Evolutionary conservation across 345 rosid species (phyloP), one percentile per base, ranked within the genome.

Genomic region (Hypericum androsaemum): DNA sequence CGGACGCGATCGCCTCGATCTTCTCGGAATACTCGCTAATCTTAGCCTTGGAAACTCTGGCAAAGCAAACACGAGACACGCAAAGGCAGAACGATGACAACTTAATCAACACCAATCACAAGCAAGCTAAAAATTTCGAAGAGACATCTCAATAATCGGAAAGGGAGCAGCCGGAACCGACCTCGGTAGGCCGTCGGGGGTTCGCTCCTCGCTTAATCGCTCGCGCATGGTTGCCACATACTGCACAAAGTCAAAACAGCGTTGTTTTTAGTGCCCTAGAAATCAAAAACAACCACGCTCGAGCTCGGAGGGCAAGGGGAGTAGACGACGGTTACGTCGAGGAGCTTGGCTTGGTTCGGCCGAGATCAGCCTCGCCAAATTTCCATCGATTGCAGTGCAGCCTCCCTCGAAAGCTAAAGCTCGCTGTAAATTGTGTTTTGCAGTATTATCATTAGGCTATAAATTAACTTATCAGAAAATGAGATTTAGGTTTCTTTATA

Each of bases 191-290:
- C 90, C 90, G 61, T 88, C 86, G 46, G 72, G 67, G n/a, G 86
- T 88, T 52, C 78, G 84, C 67, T 82, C 90, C 67, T 82, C 90
- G 0, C 76, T 77, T 55, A 89, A 58, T 58, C 53, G 86, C 60
- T 84, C 95, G 37, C 88, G 70, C 64, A 90, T 47, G 64, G 95
- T 87, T 47, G 92, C 84, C 56, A 90, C 85, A 80, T 84, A 84
- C 98, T 87, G 69, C 58, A 64, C 14, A 62, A 22, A 22, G 32
- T 22, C 32, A 22, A 22, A 22, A 22, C 32, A 22, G 32, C 32
- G 32, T 22, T 7, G 41, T 48, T 12, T 38, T n/a, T 13, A 46
- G 28, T 14, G 37, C 35, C 17, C 9, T 4, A 41, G 39, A 40
- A 8, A 41, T 50, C 14, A 32, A 43, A 32, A 3, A 53, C 0